Percentiles rank a stretch among this genome's conserved stretches.
These are phyloP conservation scores for Pseudozyma sp. DNA, from an alignment of 1,284 basidiomycete genomes.

Conservation along the genomic window DNA sequence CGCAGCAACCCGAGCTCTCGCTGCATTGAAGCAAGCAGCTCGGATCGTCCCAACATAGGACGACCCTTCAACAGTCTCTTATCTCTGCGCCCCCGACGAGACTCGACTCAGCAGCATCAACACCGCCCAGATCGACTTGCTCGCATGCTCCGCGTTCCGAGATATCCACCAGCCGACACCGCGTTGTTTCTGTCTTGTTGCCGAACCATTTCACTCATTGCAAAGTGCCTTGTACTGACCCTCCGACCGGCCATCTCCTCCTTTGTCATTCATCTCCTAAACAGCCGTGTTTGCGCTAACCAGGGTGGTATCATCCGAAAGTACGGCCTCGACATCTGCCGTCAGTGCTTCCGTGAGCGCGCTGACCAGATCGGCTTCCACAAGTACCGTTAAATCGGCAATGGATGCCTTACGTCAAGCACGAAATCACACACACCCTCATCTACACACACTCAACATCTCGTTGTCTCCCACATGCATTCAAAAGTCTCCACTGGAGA, in stretches of 20 bases:
- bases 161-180: too few relatives aligned
- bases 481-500: constrained; percentile 37
- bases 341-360: constrained; percentile 69
- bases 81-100: too few relatives aligned
- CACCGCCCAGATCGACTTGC: too few relatives aligned
- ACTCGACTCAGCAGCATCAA: too few relatives aligned
- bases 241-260: neutral
- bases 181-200: neutral
- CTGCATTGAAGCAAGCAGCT: too few relatives aligned
- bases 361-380: constrained; percentile 66
- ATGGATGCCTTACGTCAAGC: constrained; percentile 6
- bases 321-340: constrained; percentile 68
- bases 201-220: neutral
- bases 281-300: constrained; percentile 68
- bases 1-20: too few relatives aligned
- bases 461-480: constrained; percentile 22
- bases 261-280: neutral
- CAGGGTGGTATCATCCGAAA: constrained; percentile 68
- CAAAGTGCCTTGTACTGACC: constrained; percentile 13
- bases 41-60: too few relatives aligned
- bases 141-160: too few relatives aligned
- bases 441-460: constrained; percentile 3
- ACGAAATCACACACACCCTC: constrained; percentile 1
- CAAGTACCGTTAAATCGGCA: constrained; percentile 55
- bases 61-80: too few relatives aligned